Evolutionary conservation across 345 rosid genomes (phyloP).

Genomic region (Populus simonii): DNA sequence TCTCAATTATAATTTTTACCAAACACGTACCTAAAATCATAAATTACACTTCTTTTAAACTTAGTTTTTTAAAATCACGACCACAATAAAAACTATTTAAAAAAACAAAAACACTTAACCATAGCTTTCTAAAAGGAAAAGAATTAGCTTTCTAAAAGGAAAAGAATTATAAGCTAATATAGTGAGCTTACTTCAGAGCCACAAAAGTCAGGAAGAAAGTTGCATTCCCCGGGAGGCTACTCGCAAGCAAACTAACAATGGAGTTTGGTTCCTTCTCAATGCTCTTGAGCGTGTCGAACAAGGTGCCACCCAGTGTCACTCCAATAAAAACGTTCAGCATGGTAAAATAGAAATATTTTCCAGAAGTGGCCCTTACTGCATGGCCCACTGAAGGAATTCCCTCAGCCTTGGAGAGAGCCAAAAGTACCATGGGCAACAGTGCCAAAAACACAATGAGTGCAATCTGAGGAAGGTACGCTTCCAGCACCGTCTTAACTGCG

Average conservation of each 20-base stretch:
- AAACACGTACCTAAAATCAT: too few relatives aligned
- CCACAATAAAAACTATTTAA: too few relatives aligned
- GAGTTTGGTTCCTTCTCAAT: slow-evolving; percentile 46
- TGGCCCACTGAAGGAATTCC: slow-evolving; percentile 79
- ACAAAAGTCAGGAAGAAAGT: slow-evolving; percentile 86
- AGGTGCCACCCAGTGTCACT: slow-evolving; percentile 68
- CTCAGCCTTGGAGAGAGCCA: slow-evolving; percentile 76
- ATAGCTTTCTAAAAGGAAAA: neutral
- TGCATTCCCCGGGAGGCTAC: slow-evolving; percentile 74
- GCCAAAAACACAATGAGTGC: slow-evolving; percentile 70
- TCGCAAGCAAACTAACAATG: slow-evolving; percentile 40
- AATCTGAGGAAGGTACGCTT: slow-evolving; percentile 90
- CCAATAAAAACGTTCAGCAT: slow-evolving; percentile 89
- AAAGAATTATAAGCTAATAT: neutral
- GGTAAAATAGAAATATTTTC: slow-evolving; percentile 78
- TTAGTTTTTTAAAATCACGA: too few relatives aligned
- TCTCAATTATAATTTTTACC: too few relatives aligned
- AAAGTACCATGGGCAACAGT: slow-evolving; percentile 64
- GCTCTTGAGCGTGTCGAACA: slow-evolving; percentile 50
- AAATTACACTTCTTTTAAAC: too few relatives aligned
- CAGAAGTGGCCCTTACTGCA: slow-evolving; percentile 72
- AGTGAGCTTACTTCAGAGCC: slow-evolving; percentile 67
- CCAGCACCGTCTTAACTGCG: slow-evolving; percentile 51
- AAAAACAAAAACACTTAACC: too few relatives aligned
- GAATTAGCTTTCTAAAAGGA: neutral